A percentile compares a stretch with the other conserved stretches of the same genome.
phyloP scores from a whole-genome alignment of 139 green algal species.

The Eudorina sp. region DNA sequence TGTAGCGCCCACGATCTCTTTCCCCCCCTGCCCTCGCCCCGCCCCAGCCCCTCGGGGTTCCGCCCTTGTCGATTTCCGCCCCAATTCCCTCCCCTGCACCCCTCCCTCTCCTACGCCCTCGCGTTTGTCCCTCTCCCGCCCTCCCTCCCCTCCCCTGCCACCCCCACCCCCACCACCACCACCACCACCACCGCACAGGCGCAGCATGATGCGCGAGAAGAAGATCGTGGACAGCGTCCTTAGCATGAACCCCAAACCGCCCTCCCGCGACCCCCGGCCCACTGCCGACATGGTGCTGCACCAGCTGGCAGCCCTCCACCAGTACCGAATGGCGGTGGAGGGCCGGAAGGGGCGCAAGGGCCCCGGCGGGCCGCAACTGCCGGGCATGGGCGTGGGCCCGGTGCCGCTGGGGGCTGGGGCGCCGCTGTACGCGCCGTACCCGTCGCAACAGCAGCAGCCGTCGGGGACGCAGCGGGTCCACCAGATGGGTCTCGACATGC shows the following conservation, averaged over 20 bases:
- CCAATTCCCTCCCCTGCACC: not conserved
- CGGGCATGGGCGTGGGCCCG: no score
- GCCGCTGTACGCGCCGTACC: no score
- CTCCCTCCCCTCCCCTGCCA: not conserved
- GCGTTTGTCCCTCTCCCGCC: not conserved
- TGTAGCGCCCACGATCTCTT: no score
- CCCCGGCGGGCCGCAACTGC: no score
- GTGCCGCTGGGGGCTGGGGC: no score
- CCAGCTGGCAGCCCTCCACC: not conserved
- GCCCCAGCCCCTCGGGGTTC: not conserved
- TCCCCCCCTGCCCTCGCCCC: not conserved
- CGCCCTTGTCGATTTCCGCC: not conserved
- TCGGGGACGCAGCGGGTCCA: not conserved
- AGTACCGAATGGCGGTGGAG: not conserved
- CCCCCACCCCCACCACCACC: not conserved
- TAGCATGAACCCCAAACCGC: conserved; percentile 16
- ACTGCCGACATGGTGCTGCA: conserved; percentile 6
- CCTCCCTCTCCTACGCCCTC: not conserved
- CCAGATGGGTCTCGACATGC: not conserved
- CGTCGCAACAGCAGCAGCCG: no score
- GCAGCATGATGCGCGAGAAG: conserved; percentile 46
- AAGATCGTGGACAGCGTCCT: not conserved
- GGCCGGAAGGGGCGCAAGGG: not conserved
- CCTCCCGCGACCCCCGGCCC: conserved; percentile 15
- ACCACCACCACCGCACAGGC: not conserved